phyloP scores from a whole-genome alignment of 2,329 filamentous ascomycete species.

The Exophiala sp. region DNA sequence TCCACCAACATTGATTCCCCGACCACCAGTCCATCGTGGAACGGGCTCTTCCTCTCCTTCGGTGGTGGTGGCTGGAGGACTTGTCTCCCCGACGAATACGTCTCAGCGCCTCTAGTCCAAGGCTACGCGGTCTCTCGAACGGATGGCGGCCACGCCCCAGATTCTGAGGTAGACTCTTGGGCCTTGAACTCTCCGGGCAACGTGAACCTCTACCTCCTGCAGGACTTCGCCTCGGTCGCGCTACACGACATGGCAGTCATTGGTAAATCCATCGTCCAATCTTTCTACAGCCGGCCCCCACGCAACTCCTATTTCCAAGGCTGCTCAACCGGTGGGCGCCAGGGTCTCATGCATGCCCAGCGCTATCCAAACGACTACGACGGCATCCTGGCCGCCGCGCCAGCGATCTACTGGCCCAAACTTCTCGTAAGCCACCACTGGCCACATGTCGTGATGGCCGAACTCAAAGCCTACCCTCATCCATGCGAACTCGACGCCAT shows the following conservation, averaged over 20 bases:
- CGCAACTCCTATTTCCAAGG: slow-evolving; percentile 50
- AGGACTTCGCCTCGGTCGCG: slow-evolving; percentile 35
- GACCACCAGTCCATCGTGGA: slow-evolving; percentile 30
- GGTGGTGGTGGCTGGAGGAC: slow-evolving; percentile 39
- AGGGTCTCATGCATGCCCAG: slow-evolving; percentile 51
- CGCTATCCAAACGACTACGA: slow-evolving; percentile 28
- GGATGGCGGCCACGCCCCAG: slow-evolving; percentile 45
- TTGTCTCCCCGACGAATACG: slow-evolving; percentile 3
- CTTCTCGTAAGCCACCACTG: slow-evolving; percentile 31
- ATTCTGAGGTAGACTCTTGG: slow-evolving; percentile 35
- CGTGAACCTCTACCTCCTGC: slow-evolving; percentile 33
- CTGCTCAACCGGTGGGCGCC: slow-evolving; percentile 58
- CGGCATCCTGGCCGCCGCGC: slow-evolving; percentile 29
- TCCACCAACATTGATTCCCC: neutral
- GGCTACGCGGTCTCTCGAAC: slow-evolving; percentile 44
- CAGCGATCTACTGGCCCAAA: slow-evolving; percentile 28
- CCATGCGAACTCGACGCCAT: slow-evolving; percentile 37
- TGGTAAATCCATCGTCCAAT: slow-evolving; percentile 12
- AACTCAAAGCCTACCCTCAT: slow-evolving; percentile 26
- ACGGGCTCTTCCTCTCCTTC: slow-evolving; percentile 36
- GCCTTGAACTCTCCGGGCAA: slow-evolving; percentile 39
- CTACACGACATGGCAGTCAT: slow-evolving; percentile 36
- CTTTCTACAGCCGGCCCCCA: slow-evolving; percentile 14
- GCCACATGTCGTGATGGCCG: slow-evolving; percentile 28
- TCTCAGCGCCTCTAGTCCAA: slow-evolving; percentile 27